Base-by-base conservation (phyloP, 179 eudicot species). In the Dionaea muscipula region DNA sequence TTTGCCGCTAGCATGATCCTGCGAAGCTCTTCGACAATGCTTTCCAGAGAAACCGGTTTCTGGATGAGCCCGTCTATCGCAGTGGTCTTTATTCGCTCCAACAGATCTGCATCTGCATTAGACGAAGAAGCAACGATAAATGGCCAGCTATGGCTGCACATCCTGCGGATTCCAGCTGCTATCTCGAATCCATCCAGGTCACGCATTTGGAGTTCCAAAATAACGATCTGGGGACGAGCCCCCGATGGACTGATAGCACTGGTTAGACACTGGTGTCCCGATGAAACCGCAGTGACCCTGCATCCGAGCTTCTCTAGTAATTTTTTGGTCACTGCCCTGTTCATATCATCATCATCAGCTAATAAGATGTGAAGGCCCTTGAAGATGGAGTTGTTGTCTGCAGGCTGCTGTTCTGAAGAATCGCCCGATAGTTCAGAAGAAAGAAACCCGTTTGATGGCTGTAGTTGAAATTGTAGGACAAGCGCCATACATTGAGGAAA, bases 281-380 rank as follows among this genome's bases (percentile, higher is more conserved):
- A 65, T 7, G 82, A 62, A 9, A 77, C 95, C 0, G 75, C 25
- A 14, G 80, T 61, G 12, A 90, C 91, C 0, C 27, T 23, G 66
- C 95, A 86, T 8, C 95, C 97, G 16, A 86, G 67, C 61, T 80
- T 86, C 59, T 86, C 81, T 0, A 86, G 86, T 40, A 82, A 60
- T 53, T 71, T 86, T 48, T 61, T 61, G 12, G 94, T 80, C 51
- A 90, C 95, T 0, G 84, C 85, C 57, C 87, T 52, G 65, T 90
- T 86, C 61, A 81, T 67, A 55, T 80, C 78, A 39, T 84, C 85
- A 7, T 77, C 76, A 25, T 90, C 95, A 1, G 84, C 97, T 54
- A 90, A 49, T 19, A 90, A 71, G 25, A 90, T 77, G 27, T 70
- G 74, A 21, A 90, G 82, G 69, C 87, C 97, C 26, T 54, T 67